A percentile compares a stretch with the other conserved stretches of the same genome.
Conservation (phyloP, 257 asterid species). For the Penstemon davidsonii region DNA sequence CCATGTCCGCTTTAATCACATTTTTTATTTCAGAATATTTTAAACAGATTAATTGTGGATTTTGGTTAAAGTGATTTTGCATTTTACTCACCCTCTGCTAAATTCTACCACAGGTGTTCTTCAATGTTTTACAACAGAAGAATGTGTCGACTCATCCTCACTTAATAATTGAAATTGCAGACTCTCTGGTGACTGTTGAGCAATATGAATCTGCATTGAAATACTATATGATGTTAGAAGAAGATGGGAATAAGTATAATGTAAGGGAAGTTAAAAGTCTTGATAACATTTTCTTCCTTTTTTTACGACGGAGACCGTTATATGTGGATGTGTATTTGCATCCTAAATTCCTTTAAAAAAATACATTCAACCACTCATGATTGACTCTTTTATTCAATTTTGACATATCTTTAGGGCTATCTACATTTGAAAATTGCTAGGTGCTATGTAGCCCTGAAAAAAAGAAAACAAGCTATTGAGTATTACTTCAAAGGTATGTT, state of each 20-base stretch:
- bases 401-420: conserved; percentile 52
- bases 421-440: conserved; percentile 62
- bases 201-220: conserved; percentile 55
- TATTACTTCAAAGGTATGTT: conserved; percentile 61
- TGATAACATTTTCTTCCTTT: conserved; percentile 4
- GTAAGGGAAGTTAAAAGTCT: conserved; percentile 33
- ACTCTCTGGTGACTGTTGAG: conserved; percentile 56
- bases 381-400: conserved; percentile 29
- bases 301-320: background rate
- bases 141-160: conserved; percentile 42
- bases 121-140: conserved; percentile 43
- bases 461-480: conserved; percentile 50
- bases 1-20: conserved; percentile 5
- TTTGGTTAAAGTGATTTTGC: conserved; percentile 21
- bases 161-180: conserved; percentile 61
- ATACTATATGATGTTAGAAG: conserved; percentile 66
- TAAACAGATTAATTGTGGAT: background rate
- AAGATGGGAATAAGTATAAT: conserved; percentile 43
- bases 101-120: conserved; percentile 48
- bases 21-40: conserved; percentile 15
- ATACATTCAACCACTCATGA: background rate
- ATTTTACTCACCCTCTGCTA: conserved; percentile 27
- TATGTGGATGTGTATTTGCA: no score
- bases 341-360: no score
- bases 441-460: conserved; percentile 53